Percentiles rank a stretch among this genome's conserved stretches.
Conservation (phyloP, 352 stramenopile species). For the Phytophthora sojae region DNA sequence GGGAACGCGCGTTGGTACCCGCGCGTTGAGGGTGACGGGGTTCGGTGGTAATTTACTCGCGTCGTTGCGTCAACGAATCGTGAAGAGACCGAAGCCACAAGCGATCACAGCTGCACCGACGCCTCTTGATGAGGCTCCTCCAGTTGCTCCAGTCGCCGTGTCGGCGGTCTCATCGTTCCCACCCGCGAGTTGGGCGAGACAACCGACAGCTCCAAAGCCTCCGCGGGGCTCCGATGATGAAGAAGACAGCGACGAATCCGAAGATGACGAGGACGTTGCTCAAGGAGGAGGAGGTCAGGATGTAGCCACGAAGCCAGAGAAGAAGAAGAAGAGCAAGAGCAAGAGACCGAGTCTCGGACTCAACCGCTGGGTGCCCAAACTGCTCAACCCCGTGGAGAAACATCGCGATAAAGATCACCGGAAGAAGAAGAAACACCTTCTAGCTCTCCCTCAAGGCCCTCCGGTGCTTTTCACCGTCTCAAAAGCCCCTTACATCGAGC, state of each 20-base stretch:
- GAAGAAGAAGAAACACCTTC: conserved; percentile 39
- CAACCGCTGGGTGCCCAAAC: conserved; percentile 52
- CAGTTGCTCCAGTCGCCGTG: neutral
- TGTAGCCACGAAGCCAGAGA: conserved; percentile 1
- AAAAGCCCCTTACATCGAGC: conserved; percentile 19
- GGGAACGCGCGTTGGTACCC: conserved; percentile 18
- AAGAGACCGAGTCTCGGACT: conserved; percentile 22
- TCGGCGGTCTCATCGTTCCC: neutral
- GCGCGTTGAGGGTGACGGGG: conserved; percentile 9
- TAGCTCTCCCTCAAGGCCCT: conserved; percentile 7
- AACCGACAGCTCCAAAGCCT: conserved; percentile 27
- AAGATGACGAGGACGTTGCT: conserved; percentile 8
- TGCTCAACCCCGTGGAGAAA: conserved; percentile 48
- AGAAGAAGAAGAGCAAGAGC: conserved; percentile 28
- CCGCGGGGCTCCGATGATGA: conserved; percentile 13
- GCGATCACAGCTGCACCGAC: conserved; percentile 10
- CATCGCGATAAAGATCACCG: conserved; percentile 43
- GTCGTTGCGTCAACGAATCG: conserved; percentile 25
- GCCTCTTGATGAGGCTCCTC: conserved; percentile 3
- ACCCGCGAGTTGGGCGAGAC: conserved; percentile 2
- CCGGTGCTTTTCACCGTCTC: conserved; percentile 36
- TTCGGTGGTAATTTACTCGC: conserved; percentile 30
- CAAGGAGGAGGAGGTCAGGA: neutral
- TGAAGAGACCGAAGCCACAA: conserved; percentile 15
- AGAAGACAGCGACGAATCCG: conserved; percentile 29